Conservation (phyloP, 2,329 filamentous ascomycete species). For the Colletotrichum sp. region DNA sequence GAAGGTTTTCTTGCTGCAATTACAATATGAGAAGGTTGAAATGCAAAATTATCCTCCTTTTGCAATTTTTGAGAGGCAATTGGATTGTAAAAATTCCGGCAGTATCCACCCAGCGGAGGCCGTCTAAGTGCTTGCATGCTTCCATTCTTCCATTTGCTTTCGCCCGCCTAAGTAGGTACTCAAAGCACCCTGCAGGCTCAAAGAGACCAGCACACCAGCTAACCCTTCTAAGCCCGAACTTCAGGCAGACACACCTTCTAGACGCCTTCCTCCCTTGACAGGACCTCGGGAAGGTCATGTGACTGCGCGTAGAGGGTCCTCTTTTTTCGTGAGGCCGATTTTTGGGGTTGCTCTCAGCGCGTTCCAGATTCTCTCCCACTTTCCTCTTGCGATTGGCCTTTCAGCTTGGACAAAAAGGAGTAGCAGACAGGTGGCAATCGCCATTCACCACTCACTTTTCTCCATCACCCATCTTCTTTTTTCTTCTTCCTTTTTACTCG, state of each 20-base stretch:
- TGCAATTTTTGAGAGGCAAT: not conserved
- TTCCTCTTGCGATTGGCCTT: not conserved
- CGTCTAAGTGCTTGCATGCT: not conserved
- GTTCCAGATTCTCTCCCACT: not conserved
- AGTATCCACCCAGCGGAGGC: not conserved
- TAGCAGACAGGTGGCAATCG: not conserved
- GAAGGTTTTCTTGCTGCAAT: not conserved
- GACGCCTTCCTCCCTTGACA: not conserved
- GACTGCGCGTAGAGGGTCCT: slow-evolving; percentile 18
- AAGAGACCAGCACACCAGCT: not conserved
- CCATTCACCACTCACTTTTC: not conserved
- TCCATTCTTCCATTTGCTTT: not conserved
- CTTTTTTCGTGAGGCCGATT: not conserved
- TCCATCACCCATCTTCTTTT: not conserved
- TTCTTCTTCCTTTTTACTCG: not conserved
- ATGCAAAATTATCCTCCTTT: not conserved
- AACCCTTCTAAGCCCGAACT: not conserved
- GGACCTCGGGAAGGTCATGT: slow-evolving; percentile 2
- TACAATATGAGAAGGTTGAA: fast-evolving
- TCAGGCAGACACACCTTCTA: not conserved
- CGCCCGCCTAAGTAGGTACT: not conserved
- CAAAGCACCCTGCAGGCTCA: not conserved
- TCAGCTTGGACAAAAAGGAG: not conserved
- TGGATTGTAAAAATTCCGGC: not conserved
- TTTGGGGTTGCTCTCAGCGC: not conserved